phyloP scores from a whole-genome alignment of 73 alveolate species.

The Halteria grandinella region DNA sequence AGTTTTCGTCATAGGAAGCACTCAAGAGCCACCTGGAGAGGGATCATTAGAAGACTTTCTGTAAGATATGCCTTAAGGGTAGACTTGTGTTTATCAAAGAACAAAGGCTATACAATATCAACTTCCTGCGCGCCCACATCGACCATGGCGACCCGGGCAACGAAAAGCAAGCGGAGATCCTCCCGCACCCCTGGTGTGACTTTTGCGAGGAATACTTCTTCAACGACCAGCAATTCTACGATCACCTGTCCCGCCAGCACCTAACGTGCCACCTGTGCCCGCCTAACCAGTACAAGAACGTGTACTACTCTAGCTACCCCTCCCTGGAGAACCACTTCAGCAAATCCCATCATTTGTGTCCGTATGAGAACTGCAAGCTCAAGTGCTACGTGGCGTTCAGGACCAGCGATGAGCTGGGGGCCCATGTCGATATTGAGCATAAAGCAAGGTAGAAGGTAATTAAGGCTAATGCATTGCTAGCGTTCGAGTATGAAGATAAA shows the following conservation, averaged over 20 bases:
- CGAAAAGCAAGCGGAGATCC: conserved; percentile 56
- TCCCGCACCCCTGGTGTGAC: conserved; percentile 74
- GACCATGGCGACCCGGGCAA: conserved; percentile 64
- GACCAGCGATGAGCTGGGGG: conserved; percentile 61
- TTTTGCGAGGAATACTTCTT: conserved; percentile 65
- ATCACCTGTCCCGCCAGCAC: conserved; percentile 55
- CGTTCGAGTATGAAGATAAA: conserved; percentile 43
- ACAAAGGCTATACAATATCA: conserved; percentile 49
- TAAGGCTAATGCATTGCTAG: conserved; percentile 50
- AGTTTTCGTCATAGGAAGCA: conserved; percentile 35
- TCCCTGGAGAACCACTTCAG: conserved; percentile 66
- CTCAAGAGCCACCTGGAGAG: conserved; percentile 62
- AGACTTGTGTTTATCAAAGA: conserved; percentile 64
- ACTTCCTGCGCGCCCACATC: conserved; percentile 49
- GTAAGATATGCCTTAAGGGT: conserved; percentile 62
- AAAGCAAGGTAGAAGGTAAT: conserved; percentile 26
- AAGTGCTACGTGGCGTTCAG: conserved; percentile 65
- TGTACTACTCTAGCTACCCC: conserved; percentile 48
- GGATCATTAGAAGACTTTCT: conserved; percentile 61
- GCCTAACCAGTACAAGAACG: conserved; percentile 56
- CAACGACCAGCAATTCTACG: conserved; percentile 53
- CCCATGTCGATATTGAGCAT: conserved; percentile 58
- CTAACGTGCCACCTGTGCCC: conserved; percentile 59
- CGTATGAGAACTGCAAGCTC: conserved; percentile 48
- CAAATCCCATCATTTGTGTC: conserved; percentile 62